These are phyloP conservation scores for Tinospora cordifolia DNA, from an alignment of 164 flowering plant species.

Conservation along the genomic window DNA sequence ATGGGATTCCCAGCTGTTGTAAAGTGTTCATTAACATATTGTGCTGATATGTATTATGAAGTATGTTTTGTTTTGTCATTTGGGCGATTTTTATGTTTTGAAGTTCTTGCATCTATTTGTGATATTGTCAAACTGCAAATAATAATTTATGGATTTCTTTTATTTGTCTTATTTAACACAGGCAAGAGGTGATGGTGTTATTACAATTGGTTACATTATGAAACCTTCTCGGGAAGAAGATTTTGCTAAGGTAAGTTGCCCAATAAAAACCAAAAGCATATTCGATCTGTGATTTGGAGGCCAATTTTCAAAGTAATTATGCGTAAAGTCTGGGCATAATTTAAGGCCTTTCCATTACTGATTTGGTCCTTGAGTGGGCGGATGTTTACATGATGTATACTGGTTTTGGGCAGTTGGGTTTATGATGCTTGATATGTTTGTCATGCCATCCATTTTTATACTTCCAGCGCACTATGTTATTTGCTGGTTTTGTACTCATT, in stretches of 20 bases:
- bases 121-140: background rate
- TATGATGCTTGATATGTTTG: no score
- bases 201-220: conserved; percentile 70
- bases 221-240: conserved; percentile 90
- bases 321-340: no score
- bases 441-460: no score
- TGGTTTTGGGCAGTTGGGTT: no score
- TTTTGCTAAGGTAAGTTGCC: conserved; percentile 68
- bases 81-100: background rate
- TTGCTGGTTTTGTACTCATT: no score
- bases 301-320: background rate
- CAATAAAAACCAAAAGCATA: background rate
- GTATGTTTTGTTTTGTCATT: background rate
- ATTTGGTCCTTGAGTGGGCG: no score
- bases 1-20: no score
- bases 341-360: no score
- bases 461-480: no score
- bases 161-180: conserved; percentile 19
- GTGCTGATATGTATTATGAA: background rate
- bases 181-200: conserved; percentile 31
- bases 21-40: no score
- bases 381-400: no score
- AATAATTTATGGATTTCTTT: background rate
- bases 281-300: background rate
- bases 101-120: background rate